Conservation (phyloP, 257 asterid genomes). For the Solanum neorickii region DNA sequence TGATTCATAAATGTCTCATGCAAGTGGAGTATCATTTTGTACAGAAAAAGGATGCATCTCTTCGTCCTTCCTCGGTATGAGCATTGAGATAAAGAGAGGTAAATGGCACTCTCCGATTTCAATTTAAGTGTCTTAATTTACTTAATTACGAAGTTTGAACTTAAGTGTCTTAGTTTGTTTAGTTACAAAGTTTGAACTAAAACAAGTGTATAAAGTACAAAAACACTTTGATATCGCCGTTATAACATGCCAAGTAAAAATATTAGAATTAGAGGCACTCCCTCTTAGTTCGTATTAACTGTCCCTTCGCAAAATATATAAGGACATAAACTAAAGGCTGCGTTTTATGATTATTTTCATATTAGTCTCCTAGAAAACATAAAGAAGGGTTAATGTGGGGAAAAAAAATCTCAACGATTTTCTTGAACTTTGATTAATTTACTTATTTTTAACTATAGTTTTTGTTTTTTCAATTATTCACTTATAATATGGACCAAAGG, state of each 20-base stretch:
- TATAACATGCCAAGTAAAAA: not conserved
- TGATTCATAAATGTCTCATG: constrained; percentile 15
- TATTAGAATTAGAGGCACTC: not conserved
- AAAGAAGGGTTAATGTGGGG: no score
- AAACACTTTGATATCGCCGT: not conserved
- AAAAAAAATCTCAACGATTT: no score
- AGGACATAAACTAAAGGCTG: no score
- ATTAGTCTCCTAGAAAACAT: no score
- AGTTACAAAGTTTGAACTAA: not conserved
- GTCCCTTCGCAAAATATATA: no score
- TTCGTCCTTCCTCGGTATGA: constrained; percentile 35
- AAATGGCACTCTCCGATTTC: not conserved
- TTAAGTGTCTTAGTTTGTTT: not conserved
- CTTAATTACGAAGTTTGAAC: not conserved
- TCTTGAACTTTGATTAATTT: no score
- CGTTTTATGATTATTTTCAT: no score
- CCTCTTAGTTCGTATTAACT: no score
- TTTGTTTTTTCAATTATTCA: no score
- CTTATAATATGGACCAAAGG: no score
- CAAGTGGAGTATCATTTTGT: not conserved
- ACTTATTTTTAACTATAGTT: no score
- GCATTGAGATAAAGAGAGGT: constrained; percentile 32
- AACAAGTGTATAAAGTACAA: not conserved
- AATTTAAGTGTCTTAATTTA: not conserved
- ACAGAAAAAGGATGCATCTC: not conserved